Conservation (phyloP, 2,329 filamentous ascomycete genomes). For the Trichoderma semiorbis region DNA sequence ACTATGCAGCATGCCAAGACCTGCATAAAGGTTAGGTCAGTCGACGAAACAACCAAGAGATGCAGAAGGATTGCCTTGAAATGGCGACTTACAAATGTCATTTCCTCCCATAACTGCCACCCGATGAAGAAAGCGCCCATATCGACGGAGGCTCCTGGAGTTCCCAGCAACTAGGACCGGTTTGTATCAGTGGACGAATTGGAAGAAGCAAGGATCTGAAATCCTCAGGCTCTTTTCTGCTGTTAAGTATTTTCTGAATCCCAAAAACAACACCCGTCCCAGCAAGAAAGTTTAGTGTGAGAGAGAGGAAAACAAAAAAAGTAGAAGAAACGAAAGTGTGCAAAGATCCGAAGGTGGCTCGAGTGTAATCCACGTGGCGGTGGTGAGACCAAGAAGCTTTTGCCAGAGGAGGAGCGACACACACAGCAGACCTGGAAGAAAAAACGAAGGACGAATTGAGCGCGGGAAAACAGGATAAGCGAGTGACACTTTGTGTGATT, state of each 20-base stretch:
- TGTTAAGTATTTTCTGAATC: neutral
- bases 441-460: neutral
- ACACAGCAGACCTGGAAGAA: neutral
- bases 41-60: neutral
- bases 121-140: constrained; percentile 56
- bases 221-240: neutral
- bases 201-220: neutral
- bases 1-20: constrained; percentile 69
- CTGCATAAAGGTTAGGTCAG: constrained; percentile 41
- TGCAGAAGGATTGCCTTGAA: neutral
- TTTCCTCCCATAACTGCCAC: constrained; percentile 84
- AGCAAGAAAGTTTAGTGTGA: neutral
- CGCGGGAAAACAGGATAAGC: neutral
- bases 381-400: neutral
- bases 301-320: neutral
- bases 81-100: constrained; percentile 71
- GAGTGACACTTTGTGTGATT: neutral
- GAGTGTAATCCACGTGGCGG: constrained; percentile 17
- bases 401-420: constrained; percentile 12
- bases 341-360: constrained; percentile 10
- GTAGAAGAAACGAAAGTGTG: neutral
- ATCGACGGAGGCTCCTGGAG: neutral
- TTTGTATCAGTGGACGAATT: neutral
- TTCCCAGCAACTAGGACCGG: neutral
- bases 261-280: neutral